Percentiles rank a stretch among this genome's conserved stretches.
Evolutionary conservation across 495 filamentous ascomycete genomes (phyloP).

Genomic region (Podospora conica): DNA sequence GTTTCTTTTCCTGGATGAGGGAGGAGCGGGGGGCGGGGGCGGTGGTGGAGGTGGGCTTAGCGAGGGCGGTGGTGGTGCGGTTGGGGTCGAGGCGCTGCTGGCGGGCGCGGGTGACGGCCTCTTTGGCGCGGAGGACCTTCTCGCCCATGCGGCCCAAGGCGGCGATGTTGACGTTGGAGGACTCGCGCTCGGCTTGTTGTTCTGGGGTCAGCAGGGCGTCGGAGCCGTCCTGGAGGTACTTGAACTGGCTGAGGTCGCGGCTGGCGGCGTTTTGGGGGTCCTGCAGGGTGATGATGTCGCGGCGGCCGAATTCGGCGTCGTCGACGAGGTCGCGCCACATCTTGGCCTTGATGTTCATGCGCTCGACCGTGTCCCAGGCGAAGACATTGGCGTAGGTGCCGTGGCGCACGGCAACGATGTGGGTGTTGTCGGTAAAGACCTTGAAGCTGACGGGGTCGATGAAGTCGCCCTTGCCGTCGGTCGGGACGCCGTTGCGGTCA

Average conservation of each 20-base stretch:
- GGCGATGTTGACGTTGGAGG: conserved; percentile 63
- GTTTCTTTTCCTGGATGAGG: conserved; percentile 41
- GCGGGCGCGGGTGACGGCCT: conserved; percentile 81
- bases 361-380: conserved; percentile 88
- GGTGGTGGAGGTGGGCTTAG: conserved; percentile 33
- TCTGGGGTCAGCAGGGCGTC: conserved; percentile 53
- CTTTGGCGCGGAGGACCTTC: conserved; percentile 88
- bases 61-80: conserved; percentile 37
- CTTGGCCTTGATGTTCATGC: conserved; percentile 96
- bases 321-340: conserved; percentile 89
- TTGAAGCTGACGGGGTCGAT: conserved; percentile 97
- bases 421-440: conserved; percentile 94
- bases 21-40: conserved; percentile 12
- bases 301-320: conserved; percentile 79
- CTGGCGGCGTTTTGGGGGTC: conserved; percentile 88
- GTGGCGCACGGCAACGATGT: conserved; percentile 83
- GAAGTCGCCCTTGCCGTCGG: conserved; percentile 62
- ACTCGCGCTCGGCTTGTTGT: conserved; percentile 47
- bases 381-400: conserved; percentile 84
- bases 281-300: conserved; percentile 93
- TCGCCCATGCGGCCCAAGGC: conserved; percentile 72
- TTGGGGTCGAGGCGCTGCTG: conserved; percentile 47
- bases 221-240: conserved; percentile 79
- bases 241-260: conserved; percentile 81
- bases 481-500: conserved; percentile 29